Percentiles rank a stretch among this genome's conserved stretches.
phyloP scores from a whole-genome alignment of 208 protist species.

The Crithidia mellificae region DNA sequence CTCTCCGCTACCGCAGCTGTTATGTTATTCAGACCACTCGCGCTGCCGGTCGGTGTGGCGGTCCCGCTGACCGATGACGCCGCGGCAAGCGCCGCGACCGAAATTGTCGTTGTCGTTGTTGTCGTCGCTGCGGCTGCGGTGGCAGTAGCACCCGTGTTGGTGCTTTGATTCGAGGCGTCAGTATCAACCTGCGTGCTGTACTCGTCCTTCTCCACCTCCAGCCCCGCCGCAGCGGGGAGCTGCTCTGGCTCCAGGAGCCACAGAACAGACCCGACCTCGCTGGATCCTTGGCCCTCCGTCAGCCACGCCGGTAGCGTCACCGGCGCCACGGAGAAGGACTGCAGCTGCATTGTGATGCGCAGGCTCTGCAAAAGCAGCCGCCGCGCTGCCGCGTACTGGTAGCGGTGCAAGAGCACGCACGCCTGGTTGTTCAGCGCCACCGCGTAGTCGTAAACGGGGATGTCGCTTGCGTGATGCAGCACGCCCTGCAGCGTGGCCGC shows the following conservation, averaged over 20 bases:
- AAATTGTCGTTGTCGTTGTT: no score
- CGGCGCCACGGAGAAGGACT: conserved; percentile 16
- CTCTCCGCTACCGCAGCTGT: no score
- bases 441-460: conserved; percentile 45
- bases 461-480: conserved; percentile 30
- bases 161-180: not conserved
- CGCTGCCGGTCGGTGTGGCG: no score
- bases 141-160: not conserved
- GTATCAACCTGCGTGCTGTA: not conserved
- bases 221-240: not conserved
- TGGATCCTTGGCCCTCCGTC: not conserved
- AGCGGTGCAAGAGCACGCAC: conserved; percentile 33
- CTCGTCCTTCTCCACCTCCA: not conserved
- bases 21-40: no score
- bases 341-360: conserved; percentile 35
- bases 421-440: conserved; percentile 56
- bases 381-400: conserved; percentile 30
- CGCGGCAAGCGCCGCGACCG: no score
- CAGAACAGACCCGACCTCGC: conserved; percentile 12
- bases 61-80: no score
- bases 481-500: conserved; percentile 25
- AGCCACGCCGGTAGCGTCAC: conserved; percentile 15
- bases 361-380: conserved; percentile 38
- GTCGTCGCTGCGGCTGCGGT: no score
- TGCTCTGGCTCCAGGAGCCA: not conserved